These are phyloP conservation scores for Backusella sp. DNA, from an alignment of 192 early-diverging fungal genomes.

Conservation along the genomic window DNA sequence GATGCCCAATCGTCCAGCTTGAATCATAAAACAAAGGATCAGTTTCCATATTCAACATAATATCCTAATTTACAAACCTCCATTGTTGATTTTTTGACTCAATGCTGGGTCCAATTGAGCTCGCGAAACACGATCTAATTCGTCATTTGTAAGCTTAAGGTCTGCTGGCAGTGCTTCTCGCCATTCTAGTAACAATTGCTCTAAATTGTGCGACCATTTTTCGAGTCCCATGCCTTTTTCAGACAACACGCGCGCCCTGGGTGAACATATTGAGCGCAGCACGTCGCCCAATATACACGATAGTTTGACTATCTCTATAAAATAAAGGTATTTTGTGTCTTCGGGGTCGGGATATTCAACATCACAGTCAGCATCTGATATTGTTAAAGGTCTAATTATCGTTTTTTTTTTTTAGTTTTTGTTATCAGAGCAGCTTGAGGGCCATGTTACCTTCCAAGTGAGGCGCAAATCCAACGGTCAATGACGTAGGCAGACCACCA, in stretches of 20 bases:
- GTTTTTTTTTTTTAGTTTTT: too few relatives aligned
- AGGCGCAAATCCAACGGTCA: constrained; percentile 32
- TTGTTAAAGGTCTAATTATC: constrained; percentile 23
- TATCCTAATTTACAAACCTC: background rate
- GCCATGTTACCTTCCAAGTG: constrained; percentile 23
- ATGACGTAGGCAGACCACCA: constrained; percentile 35
- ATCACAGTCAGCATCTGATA: constrained; percentile 38
- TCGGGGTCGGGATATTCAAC: constrained; percentile 17
- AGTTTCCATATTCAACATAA: background rate
- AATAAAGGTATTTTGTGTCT: constrained; percentile 5
- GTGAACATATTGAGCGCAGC: constrained; percentile 28
- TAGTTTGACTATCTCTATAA: constrained; percentile 24
- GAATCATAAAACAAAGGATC: background rate
- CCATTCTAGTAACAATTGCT: constrained; percentile 24
- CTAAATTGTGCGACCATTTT: constrained; percentile 9
- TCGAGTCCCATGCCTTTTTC: constrained; percentile 15
- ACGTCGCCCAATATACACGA: constrained; percentile 32
- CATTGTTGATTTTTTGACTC: constrained; percentile 6
- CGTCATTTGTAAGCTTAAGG: constrained; percentile 15
- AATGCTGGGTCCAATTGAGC: background rate
- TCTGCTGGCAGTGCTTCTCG: constrained; percentile 10
- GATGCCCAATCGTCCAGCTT: constrained; percentile 5
- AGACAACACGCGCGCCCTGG: constrained; percentile 18
- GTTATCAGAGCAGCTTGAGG: background rate
- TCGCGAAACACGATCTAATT: constrained; percentile 6